Conservation (phyloP, 2,329 filamentous ascomycete genomes). For the Arthrinium phaeospermum region DNA sequence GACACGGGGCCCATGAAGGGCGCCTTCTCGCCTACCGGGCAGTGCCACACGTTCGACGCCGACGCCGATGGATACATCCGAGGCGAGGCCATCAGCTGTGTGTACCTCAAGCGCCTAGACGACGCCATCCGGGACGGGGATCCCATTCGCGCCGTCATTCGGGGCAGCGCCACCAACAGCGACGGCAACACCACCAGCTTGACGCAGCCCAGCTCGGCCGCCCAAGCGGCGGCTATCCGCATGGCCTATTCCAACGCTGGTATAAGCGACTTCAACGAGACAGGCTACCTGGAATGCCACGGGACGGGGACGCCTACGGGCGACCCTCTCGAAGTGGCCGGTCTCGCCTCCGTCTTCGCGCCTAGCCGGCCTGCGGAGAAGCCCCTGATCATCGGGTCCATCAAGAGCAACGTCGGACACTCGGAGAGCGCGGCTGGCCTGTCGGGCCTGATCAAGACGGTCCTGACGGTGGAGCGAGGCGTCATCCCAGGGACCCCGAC, state of each 20-base stretch:
- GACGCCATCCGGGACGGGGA: constrained; percentile 49
- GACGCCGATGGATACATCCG: constrained; percentile 53
- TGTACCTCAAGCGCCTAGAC: constrained; percentile 50
- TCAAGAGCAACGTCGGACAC: constrained; percentile 33
- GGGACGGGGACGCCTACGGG: constrained; percentile 22
- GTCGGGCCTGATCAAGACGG: constrained; percentile 29
- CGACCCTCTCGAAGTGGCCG: constrained; percentile 13
- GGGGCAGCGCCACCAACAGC: constrained; percentile 24
- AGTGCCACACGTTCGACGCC: constrained; percentile 39
- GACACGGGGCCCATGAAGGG: constrained; percentile 22
- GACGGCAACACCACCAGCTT: constrained; percentile 24
- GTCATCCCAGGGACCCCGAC: constrained; percentile 26
- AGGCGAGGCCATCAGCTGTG: constrained; percentile 49
- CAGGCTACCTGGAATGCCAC: constrained; percentile 24
- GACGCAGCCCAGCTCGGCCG: constrained; percentile 15
- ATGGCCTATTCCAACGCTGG: constrained; percentile 21
- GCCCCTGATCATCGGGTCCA: constrained; percentile 26
- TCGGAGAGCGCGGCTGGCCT: constrained; percentile 29
- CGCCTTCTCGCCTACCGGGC: no score
- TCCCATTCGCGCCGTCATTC: constrained; percentile 31
- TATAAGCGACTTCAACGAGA: constrained; percentile 15
- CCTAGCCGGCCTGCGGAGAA: neutral
- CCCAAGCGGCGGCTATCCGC: constrained; percentile 19
- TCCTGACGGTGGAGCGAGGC: constrained; percentile 25
- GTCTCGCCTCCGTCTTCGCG: neutral